Conservation (phyloP, 495 filamentous ascomycete species). For the Trichoderma erinaceum region DNA sequence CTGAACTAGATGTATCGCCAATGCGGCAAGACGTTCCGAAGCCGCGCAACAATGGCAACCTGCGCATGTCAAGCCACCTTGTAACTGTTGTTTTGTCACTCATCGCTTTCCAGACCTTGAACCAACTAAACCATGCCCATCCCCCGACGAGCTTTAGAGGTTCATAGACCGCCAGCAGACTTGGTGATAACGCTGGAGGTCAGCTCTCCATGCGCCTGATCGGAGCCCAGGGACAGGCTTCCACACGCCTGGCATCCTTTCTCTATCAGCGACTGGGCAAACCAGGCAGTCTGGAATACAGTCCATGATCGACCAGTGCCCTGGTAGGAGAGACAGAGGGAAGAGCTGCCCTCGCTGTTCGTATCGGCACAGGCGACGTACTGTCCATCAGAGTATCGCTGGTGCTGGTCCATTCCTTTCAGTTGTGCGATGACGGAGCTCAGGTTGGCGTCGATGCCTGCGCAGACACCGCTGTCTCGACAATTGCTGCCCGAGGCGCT, state of each 20-base stretch:
- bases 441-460: not conserved
- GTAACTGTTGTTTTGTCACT: no score
- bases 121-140: not conserved
- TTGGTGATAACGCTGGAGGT: not conserved
- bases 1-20: no score
- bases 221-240: not conserved
- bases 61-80: no score
- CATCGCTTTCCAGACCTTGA: no score
- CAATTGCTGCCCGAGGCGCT: not conserved
- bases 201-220: not conserved
- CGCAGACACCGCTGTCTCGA: not conserved
- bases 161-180: not conserved
- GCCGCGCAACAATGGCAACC: no score
- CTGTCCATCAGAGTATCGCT: not conserved
- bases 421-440: not conserved
- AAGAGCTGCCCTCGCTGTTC: not conserved
- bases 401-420: not conserved
- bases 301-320: not conserved
- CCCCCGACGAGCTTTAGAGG: not conserved
- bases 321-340: not conserved
- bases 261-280: not conserved
- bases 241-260: not conserved
- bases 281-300: not conserved
- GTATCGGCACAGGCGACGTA: not conserved
- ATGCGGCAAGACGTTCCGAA: no score